A percentile compares a stretch with the other conserved stretches of the same genome.
Evolutionary conservation across 1,284 basidiomycete species (phyloP).

Genomic region (Anthracocystis walkeri): DNA sequence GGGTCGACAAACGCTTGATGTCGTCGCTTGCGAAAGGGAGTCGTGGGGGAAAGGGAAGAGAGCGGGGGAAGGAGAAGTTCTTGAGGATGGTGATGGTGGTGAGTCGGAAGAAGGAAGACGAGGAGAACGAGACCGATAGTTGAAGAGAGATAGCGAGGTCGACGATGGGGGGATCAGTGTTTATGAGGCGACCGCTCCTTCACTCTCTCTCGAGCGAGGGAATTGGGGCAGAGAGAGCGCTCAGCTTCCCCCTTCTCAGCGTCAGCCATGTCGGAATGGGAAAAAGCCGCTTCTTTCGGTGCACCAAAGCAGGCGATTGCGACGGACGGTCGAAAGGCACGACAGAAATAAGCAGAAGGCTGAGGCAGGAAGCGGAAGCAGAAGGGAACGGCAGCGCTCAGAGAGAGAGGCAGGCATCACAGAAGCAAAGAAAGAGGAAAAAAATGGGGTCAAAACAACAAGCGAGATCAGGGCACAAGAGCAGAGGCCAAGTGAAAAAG

Average conservation of each 20-base stretch:
- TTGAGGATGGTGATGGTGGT: constrained; percentile 50
- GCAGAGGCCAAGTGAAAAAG: neutral
- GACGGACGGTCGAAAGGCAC: neutral
- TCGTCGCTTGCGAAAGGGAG: constrained; percentile 27
- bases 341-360: neutral
- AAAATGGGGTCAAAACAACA: constrained; percentile 13
- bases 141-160: constrained; percentile 9
- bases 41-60: neutral
- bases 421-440: neutral
- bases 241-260: neutral
- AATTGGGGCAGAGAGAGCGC: neutral
- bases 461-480: constrained; percentile 8
- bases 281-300: neutral
- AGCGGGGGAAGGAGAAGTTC: constrained; percentile 12
- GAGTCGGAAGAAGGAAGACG: constrained; percentile 18
- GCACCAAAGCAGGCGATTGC: constrained; percentile 11
- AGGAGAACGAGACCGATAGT: neutral
- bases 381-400: neutral
- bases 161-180: constrained; percentile 13
- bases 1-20: constrained; percentile 20
- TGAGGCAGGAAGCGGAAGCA: neutral
- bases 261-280: neutral
- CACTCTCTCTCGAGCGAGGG: constrained; percentile 1
- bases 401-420: neutral
- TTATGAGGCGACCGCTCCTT: constrained; percentile 36